Base-by-base conservation (phyloP, 805 yeast genomes). In the Suhomyces sp. region DNA sequence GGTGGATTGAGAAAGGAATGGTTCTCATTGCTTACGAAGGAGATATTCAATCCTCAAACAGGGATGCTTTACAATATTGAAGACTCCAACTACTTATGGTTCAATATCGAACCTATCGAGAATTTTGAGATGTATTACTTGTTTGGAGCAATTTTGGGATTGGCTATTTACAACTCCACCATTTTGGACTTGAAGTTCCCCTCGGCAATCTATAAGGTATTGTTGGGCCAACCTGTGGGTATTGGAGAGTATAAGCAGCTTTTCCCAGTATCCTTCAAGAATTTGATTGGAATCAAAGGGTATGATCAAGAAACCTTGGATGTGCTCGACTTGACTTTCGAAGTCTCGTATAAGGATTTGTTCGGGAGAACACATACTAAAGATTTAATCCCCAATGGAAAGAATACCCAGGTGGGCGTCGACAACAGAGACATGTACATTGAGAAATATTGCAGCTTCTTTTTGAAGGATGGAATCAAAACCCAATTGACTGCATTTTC, bases 1-100 rank as follows among this genome's bases (percentile, higher is more conserved):
- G 98, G 98, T 2, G 98, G 98, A 0, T 69, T 91, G 39, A 78
- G 83, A 49, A 90, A 88, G 52, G 98, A 91, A 52, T 91, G 98
- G 98, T 90, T 93, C 57, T 66, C 79, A 31, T 60, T 90, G 25
- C 63, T 93, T 25, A 79, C 85, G 1, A 76, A 75, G 39, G 81
- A 82, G 17, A 56, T 91, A 2, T 84, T 90, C 53, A 75, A 74
- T 49, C 83, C 88, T 2, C 65, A 68, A 30, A 75, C 79, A 20
- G 88, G 87, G 0, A 68, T 88, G 56, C 81, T 93, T 42, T 53
- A 63, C 6, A 75, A 77, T 45, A 75, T 79, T 27, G 84, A 80
- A 14, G 88, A 81, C 42, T 83, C 95, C 7, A 70, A 77, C 32
- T 67, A 72, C 24, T 72, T 82, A 33, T 93, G 97, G 96, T 90